Conservation (phyloP, 495 filamentous ascomycete species). For the Rostrohypoxylon terebratum region DNA sequence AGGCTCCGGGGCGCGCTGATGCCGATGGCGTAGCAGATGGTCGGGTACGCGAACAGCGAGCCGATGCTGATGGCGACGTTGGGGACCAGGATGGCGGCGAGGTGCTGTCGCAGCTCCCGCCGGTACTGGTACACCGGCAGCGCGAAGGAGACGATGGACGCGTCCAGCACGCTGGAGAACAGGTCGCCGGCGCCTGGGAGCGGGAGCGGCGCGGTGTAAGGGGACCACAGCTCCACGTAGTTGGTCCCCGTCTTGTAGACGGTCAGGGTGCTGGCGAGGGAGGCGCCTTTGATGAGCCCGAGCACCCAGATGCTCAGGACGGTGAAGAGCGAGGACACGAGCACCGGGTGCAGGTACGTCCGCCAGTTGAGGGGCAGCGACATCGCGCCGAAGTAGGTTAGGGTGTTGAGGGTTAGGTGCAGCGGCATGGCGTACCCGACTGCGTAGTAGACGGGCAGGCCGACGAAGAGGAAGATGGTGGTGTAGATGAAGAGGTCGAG, state of each 20-base stretch:
- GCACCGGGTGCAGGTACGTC: conserved; percentile 64
- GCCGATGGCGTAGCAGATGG: conserved; percentile 59
- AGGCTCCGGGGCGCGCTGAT: conserved; percentile 60
- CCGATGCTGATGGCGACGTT: conserved; percentile 58
- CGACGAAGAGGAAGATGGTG: conserved; percentile 59
- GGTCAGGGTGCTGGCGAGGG: conserved; percentile 50
- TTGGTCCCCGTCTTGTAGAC: conserved; percentile 59
- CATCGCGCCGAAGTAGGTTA: conserved; percentile 62
- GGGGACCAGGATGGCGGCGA: conserved; percentile 62
- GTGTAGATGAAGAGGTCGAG: conserved; percentile 58
- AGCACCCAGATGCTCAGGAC: conserved; percentile 61
- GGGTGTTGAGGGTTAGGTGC: conserved; percentile 61
- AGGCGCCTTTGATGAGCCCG: conserved; percentile 52
- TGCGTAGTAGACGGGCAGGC: conserved; percentile 63
- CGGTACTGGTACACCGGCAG: conserved; percentile 67
- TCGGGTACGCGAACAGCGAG: conserved; percentile 64
- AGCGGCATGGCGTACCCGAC: conserved; percentile 65
- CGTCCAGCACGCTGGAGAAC: conserved; percentile 61
- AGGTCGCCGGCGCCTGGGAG: conserved; percentile 64
- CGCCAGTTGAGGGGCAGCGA: conserved; percentile 58
- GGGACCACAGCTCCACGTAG: conserved; percentile 60
- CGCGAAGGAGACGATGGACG: conserved; percentile 65
- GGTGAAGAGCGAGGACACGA: conserved; percentile 59
- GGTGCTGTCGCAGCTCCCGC: conserved; percentile 59
- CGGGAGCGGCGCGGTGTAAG: conserved; percentile 26